A percentile compares a stretch with the other conserved stretches of the same genome.
Evolutionary conservation across 106 monocot species (phyloP).

Genomic region (Xerophyta viscosa): DNA sequence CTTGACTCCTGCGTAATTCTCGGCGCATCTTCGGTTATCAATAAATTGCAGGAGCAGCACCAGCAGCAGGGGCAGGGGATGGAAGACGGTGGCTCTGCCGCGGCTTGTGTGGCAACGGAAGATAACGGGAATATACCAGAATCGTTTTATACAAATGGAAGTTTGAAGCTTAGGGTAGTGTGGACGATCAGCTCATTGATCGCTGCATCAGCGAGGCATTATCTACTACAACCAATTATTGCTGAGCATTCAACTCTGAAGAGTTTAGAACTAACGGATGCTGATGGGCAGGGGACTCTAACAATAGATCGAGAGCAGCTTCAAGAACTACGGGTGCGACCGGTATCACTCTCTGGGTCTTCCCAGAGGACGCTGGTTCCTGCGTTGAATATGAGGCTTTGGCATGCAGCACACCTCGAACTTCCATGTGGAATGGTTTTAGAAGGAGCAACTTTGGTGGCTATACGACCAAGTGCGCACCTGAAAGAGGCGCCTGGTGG

Average conservation of each 20-base stretch:
- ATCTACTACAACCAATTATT: slow-evolving; percentile 47
- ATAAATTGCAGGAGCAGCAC: not conserved
- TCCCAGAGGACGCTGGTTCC: slow-evolving; percentile 75
- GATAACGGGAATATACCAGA: slow-evolving; percentile 52
- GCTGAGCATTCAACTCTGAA: slow-evolving; percentile 56
- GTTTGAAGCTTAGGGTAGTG: slow-evolving; percentile 65
- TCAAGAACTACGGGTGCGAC: slow-evolving; percentile 47
- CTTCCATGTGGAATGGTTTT: slow-evolving; percentile 54
- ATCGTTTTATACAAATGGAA: slow-evolving; percentile 55
- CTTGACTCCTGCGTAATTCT: slow-evolving; percentile 70
- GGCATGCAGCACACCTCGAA: slow-evolving; percentile 72
- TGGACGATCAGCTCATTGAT: slow-evolving; percentile 93
- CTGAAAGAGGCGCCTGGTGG: not conserved
- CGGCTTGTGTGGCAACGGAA: not conserved
- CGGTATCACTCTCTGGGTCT: slow-evolving; percentile 48
- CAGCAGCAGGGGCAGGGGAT: no score
- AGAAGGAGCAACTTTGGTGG: slow-evolving; percentile 79
- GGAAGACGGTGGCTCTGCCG: not conserved
- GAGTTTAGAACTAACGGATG: slow-evolving; percentile 59
- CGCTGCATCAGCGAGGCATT: slow-evolving; percentile 85
- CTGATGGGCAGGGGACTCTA: slow-evolving; percentile 72
- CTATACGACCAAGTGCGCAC: slow-evolving; percentile 47
- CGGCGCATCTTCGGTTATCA: slow-evolving; percentile 43
- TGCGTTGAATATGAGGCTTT: slow-evolving; percentile 68
- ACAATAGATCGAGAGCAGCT: slow-evolving; percentile 56